phyloP scores from a whole-genome alignment of 2,329 filamentous ascomycete species.

The Coniochaeta prunicola region DNA sequence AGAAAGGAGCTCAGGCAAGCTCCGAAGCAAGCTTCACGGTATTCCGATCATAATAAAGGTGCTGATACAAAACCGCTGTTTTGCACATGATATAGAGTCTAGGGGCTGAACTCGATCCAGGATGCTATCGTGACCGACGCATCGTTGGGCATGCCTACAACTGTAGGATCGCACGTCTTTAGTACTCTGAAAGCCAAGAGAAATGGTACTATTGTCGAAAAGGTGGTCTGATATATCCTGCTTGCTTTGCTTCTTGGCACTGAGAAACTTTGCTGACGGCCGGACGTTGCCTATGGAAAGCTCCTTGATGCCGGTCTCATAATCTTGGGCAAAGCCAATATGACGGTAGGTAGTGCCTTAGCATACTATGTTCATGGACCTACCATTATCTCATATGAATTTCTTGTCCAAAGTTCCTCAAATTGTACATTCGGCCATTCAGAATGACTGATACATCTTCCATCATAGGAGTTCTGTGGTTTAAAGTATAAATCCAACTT shows the following conservation, averaged over 20 bases:
- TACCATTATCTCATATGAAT: too few relatives aligned
- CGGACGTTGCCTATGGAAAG: background rate
- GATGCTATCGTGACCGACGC: conserved; percentile 30
- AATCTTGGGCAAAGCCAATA: conserved; percentile 31
- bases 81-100: background rate
- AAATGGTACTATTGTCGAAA: conserved; percentile 27
- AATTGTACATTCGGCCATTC: background rate
- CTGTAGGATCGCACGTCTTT: conserved; percentile 29
- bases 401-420: too few relatives aligned
- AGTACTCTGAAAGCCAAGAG: conserved; percentile 25
- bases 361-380: too few relatives aligned
- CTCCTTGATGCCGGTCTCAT: conserved; percentile 29
- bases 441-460: background rate
- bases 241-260: background rate
- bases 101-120: background rate
- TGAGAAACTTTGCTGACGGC: too few relatives aligned
- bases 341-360: conserved; percentile 16
- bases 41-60: conserved; percentile 31
- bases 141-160: conserved; percentile 29
- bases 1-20: conserved; percentile 25
- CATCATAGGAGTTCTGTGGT: conserved; percentile 7
- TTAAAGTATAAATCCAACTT: conserved; percentile 15
- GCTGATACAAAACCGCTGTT: background rate
- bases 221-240: background rate
- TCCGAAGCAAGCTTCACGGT: conserved; percentile 30